Base-by-base conservation (phyloP, 805 yeast species). In the Pichia occidentalis region DNA sequence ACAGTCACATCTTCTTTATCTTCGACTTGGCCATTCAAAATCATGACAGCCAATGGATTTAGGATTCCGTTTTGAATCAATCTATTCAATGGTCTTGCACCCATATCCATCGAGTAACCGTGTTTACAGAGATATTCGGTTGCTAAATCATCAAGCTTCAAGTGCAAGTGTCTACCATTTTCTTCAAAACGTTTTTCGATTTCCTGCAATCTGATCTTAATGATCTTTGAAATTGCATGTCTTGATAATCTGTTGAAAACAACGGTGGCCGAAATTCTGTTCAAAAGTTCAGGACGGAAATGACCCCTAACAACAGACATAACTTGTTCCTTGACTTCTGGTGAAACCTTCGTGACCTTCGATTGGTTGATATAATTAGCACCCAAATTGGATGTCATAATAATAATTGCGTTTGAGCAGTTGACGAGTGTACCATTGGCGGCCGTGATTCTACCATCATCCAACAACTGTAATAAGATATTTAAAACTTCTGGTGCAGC, bases 401-500 rank as follows among this genome's bases (percentile, higher is more conserved):
- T 90, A 47, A 92, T 74, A 49, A 92, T 86, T 34, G 87, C 74
- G 61, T 92, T 92, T 34, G 96, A 81, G 49, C 95, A 90, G 65
- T 88, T 88, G 52, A 92, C 81, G 26, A 86, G 77, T 53, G 90
- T 88, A 56, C 98, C 98, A 56, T 84, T 86, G 37, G 95, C 85
- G 13, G 95, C 83, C 12, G 97, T 86, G 45, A 92, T 79, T 63
- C 96, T 79, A 57, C 98, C 98, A 63, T 92, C 98, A 56, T 92
- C 98, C 44, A 92, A 68, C 65, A 92, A 76, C 63, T 92, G 98
- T 50, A 92, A 70, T 53, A 92, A 69, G 16, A 92, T 82, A 7
- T 96, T 92, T 56, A 90, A 69, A 2, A 92, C 98, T 59, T 90
- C 97, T 1, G 98, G 98, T 6, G 95, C 95, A 13, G 98, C 98